Base-by-base conservation (phyloP, 2,329 filamentous ascomycete genomes). In the Huntiella abstrusa region DNA sequence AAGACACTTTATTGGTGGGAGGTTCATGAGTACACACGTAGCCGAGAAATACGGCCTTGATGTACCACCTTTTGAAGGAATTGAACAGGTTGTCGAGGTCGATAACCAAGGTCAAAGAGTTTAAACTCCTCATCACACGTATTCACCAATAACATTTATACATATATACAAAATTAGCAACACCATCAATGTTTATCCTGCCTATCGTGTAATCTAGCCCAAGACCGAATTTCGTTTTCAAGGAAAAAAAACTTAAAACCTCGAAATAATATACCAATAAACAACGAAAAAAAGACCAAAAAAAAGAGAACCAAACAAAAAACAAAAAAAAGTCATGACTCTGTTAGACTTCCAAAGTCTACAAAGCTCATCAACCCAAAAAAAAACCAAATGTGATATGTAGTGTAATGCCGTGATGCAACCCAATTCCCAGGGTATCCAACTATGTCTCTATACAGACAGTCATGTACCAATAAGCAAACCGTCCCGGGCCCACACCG, bases 41-140 rank as follows among this genome's bases (percentile, higher is more conserved):
- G 81, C 85, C 33, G 73, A 80, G 54, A 95, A 91, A 63, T 98
- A 93, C 64, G 75, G 75, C 41, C 70, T 98, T 51, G 81, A 91
- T 54, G 60, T 93, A 45, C 88, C 88, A 4, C 64, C 73, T 52
- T 98, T 95, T 61, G 68, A 80, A 54, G 91, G 87, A 0, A 64
- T 91, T 53, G 87, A 96, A 61, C 91, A 96, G 62, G 69, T 95
- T 53, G 80, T 87, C 46, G 91, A 98, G 61, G 69, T 92, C 37
- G 63, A 62, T 13, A 17, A 34, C 12, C 13, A 43, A 12, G 41
- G 41, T 10, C 33, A 34, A 10, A 16, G 41, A 11, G 17, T 41
- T 41, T 36, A 11, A 36, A 6, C 11, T 6, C 1, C 7, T 5
- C 3, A 3, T 28, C 6, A 28, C 22, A 10, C 6, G 6, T 28